Conservation (phyloP, 2,329 filamentous ascomycete genomes). For the Sporothrix pallida region DNA sequence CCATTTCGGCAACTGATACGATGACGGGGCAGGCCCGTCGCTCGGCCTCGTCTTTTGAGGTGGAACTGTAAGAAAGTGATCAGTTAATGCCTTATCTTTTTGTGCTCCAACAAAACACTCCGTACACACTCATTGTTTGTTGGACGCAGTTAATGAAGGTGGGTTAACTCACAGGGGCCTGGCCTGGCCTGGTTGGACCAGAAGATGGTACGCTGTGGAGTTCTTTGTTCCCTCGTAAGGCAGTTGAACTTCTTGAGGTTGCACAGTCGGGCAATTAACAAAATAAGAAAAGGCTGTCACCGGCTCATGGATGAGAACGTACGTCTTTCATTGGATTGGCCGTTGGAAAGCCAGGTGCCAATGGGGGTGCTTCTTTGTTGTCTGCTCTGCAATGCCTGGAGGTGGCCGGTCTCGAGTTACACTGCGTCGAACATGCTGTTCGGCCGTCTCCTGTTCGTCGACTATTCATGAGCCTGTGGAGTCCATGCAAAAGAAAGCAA, state of each 20-base stretch:
- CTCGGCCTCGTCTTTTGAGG: background rate
- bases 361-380: background rate
- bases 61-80: background rate
- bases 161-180: background rate
- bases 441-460: background rate
- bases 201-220: background rate
- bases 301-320: background rate
- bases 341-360: background rate
- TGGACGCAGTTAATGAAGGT: background rate
- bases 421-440: conserved; percentile 20
- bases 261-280: conserved; percentile 5
- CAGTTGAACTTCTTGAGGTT: background rate
- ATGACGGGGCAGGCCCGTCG: background rate
- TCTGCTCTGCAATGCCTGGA: background rate
- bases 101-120: background rate
- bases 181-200: background rate
- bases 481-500: background rate
- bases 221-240: background rate
- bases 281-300: background rate
- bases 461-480: background rate
- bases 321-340: background rate
- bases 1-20: background rate
- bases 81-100: background rate
- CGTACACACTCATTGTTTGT: background rate
- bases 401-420: conserved; percentile 19